Evolutionary conservation across 192 early-diverging fungal species (phyloP), one percentile per base, ranked within the genome.

Genomic region (Linderina pennispora): DNA sequence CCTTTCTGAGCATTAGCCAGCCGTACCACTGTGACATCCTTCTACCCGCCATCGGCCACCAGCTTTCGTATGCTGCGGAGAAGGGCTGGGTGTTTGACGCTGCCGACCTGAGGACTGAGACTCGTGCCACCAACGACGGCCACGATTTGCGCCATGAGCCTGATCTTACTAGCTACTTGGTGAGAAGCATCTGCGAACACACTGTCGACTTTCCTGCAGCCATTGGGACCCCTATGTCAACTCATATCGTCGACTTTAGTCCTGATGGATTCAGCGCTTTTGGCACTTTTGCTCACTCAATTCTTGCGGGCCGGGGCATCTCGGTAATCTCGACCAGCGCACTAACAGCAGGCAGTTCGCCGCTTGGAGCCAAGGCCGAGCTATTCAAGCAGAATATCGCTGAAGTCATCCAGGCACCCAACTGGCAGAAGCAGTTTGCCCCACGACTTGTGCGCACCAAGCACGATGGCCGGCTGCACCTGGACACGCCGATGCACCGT

Each of bases 221-320:
- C 4, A 26, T 58, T 11, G 20, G 37, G 37, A n/a, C 21, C 23
- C 55, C 0, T 45, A 38, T 8, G 21, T 49, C 10, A n/a, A 52
- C 91, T 14, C 92, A 92, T 69, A 78, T 91, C n/a, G 77, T 94
- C 32, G 94, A 97, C 70, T 94, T 94, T 72, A 90, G 93, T 8
- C 90, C 90, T 2, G 89, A 88, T 40, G 88, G 88, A 15, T 56
- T 79, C 20, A 87, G 86, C 5, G 90, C 89, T 25, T 78, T 93
- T 62, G 89, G 89, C 45, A 73, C 73, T 22, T 64, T 91, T 40
- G 91, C 86, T 7, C 75, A 84, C 68, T 81, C 87, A 48, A 88
- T 89, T 64, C 82, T 85, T 64, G 86, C 91, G 53, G 94, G 94
- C 32, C 76, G 78, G 31, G 92, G 94, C 48, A 81, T 84, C n/a